Base-by-base conservation (phyloP, 495 filamentous ascomycete species). In the Barbatosphaeria neglecta region DNA sequence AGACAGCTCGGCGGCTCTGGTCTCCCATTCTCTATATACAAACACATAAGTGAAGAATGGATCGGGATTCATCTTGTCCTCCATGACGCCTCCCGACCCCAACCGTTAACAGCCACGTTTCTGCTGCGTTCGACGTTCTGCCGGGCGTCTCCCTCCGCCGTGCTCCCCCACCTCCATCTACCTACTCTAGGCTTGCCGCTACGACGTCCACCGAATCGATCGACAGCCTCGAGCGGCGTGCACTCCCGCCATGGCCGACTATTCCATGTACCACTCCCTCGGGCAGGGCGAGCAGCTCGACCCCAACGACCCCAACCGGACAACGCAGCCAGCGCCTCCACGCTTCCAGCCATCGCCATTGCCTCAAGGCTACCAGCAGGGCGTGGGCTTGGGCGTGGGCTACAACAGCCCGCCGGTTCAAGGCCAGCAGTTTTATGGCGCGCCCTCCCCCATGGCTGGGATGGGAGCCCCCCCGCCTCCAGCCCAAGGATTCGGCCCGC, bases 181-280 rank as follows among this genome's bases (percentile, higher is more conserved):
- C n/a, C n/a, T n/a, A n/a, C 13, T 8, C 31, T n/a, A 35, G 9
- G 9, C 31, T 35, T 15, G 31, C 31, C 16, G 31, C 31, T 4
- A 37, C 16, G 15, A 37, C 33, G 19, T 6, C 33, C 6, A 39
- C 16, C 16, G 6, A 16, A 19, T 19, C 37, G n/a, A 39, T 18
- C 16, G 9, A 3, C 37, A 7, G 19, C 9, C n/a, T 19, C 16
- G 37, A 39, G n/a, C 3, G 19, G n/a, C 16, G 18, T 39, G n/a
- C n/a, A 17, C 7, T 19, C 33, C 11, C 39, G 48, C 45, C 15
- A 87, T 90, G 86, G 76, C 83, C 53, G 83, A 90, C 57, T 83
- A 80, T 67, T 63, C 75, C 54, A 82, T 83, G 75, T 90, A 87
- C 67, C 81, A 89, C 59, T 68, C 82, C 62, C 72, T 83, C 48